Evolutionary conservation across 768 basidiomycete genomes (phyloP).

Genomic region (Exidia glandulosa): DNA sequence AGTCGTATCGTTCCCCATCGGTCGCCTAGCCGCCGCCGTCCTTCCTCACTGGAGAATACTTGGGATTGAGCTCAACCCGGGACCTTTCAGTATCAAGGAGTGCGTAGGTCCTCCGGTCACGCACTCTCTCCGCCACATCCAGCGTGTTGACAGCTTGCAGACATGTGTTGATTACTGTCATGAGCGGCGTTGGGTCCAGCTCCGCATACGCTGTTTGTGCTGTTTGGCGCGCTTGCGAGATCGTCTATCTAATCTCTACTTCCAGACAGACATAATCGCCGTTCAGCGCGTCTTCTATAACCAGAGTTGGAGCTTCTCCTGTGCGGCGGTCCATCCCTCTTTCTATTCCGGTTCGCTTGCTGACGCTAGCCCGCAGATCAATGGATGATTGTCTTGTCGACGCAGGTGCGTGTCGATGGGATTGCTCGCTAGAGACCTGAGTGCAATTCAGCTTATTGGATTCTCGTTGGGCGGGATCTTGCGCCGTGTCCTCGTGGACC

Average conservation of each 20-base stretch:
- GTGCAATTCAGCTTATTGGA: constrained; percentile 48
- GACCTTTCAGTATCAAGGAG: constrained; percentile 67
- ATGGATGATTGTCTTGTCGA: constrained; percentile 69
- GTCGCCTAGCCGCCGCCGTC: constrained; percentile 37
- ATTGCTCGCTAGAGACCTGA: background rate
- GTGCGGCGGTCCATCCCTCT: constrained; percentile 2
- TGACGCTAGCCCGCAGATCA: constrained; percentile 23
- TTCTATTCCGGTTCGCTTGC: background rate
- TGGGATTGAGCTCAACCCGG: constrained; percentile 40
- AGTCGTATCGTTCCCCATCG: constrained; percentile 55
- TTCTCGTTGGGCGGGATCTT: constrained; percentile 73
- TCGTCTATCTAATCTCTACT: background rate
- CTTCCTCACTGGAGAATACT: constrained; percentile 4
- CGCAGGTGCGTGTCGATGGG: constrained; percentile 10
- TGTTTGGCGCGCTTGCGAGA: background rate
- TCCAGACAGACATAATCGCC: constrained; percentile 52
- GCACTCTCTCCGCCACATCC: constrained; percentile 6
- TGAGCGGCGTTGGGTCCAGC: constrained; percentile 10
- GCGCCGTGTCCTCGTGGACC: constrained; percentile 63
- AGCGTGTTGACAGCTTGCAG: background rate
- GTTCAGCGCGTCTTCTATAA: constrained; percentile 63
- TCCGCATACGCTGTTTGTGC: background rate
- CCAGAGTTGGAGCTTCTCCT: constrained; percentile 41
- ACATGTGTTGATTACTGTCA: constrained; percentile 18
- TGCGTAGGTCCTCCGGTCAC: constrained; percentile 27